Base-by-base conservation (phyloP, 805 yeast genomes). In the Yamadazyma sp. region DNA sequence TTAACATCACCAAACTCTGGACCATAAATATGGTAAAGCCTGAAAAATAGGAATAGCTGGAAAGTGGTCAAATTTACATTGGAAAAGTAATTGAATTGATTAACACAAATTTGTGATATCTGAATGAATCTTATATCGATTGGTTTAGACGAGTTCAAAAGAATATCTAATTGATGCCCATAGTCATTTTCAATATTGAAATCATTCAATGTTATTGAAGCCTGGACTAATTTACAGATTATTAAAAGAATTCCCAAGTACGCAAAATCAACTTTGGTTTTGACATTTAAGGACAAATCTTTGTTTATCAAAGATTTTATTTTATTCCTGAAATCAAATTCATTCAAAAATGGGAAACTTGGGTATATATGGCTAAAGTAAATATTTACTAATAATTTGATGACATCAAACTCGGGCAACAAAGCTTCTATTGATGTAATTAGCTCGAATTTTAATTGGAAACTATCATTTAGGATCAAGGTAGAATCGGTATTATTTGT, bases 1-100 rank as follows among this genome's bases (percentile, higher is more conserved):
- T 63, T 58, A 2, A 73, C 68, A 46, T 76, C 80, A 23, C 81
- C 82, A 48, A 73, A 76, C 39, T 70, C 76, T 0, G 80, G 79
- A 0, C 77, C 60, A 32, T 51, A 58, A 21, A 55, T 62, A 42
- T 58, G 74, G 52, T 78, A 79, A 14, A 71, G 53, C 42, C 75
- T 64, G 59, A 75, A 62, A 40, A 70, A 60, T 31, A 77, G 36
- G 5, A 77, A 70, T 41, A 78, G 72, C 48, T 78, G 83, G 38
- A 80, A 56, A 13, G 77, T 62, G 0, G 71, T 64, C 18, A 80
- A 44, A n/a, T 76, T 69, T 24, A 75, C 65, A 39, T 69, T 58
- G 25, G 44, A 49, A 15, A 55, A 42, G 9, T 56, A 39, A 27
- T 62, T 56, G 35, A 63, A 61, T 39, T 56, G 65, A 35, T 57